Evolutionary conservation across 148 eudicot species (phyloP).

Genomic region (Diospyros lotus): DNA sequence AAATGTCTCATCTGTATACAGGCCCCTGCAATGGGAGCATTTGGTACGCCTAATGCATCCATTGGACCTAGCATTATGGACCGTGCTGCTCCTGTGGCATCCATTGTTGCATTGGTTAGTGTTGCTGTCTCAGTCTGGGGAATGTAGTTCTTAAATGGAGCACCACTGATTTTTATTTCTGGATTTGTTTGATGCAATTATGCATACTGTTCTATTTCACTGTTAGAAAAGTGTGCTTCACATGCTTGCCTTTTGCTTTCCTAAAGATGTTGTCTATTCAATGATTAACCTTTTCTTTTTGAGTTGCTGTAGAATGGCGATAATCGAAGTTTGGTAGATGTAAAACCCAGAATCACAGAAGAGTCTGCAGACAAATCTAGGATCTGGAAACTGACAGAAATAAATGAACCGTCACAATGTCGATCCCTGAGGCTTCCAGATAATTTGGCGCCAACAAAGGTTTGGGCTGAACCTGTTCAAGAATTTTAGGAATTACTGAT

Average conservation of each 20-base stretch:
- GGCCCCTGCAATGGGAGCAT: slow-evolving; percentile 48
- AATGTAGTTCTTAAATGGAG: background rate
- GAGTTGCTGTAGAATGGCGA: slow-evolving; percentile 58
- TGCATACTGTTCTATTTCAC: too few relatives aligned
- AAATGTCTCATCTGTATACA: slow-evolving; percentile 16
- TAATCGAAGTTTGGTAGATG: slow-evolving; percentile 46
- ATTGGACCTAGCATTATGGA: slow-evolving; percentile 52
- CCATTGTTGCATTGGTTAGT: slow-evolving; percentile 56
- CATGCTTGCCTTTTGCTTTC: too few relatives aligned
- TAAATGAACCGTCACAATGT: slow-evolving; percentile 70
- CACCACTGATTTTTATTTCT: slow-evolving; percentile 10
- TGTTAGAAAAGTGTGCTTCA: too few relatives aligned
- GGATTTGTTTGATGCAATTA: too few relatives aligned
- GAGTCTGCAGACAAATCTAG: slow-evolving; percentile 63
- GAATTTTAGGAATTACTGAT: background rate
- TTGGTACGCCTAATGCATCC: slow-evolving; percentile 50
- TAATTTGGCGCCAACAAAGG: slow-evolving; percentile 61
- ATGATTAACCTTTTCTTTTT: background rate
- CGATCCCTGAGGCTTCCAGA: slow-evolving; percentile 78
- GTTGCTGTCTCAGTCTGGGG: slow-evolving; percentile 24
- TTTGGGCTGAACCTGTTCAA: slow-evolving; percentile 14
- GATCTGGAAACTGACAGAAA: slow-evolving; percentile 65
- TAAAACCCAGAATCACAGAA: slow-evolving; percentile 62
- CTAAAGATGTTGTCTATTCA: too few relatives aligned
- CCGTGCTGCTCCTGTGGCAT: slow-evolving; percentile 47